Evolutionary conservation across 2,329 filamentous ascomycete species (phyloP), one percentile per base, ranked within the genome.

Genomic region (Paecilomyces formosus): DNA sequence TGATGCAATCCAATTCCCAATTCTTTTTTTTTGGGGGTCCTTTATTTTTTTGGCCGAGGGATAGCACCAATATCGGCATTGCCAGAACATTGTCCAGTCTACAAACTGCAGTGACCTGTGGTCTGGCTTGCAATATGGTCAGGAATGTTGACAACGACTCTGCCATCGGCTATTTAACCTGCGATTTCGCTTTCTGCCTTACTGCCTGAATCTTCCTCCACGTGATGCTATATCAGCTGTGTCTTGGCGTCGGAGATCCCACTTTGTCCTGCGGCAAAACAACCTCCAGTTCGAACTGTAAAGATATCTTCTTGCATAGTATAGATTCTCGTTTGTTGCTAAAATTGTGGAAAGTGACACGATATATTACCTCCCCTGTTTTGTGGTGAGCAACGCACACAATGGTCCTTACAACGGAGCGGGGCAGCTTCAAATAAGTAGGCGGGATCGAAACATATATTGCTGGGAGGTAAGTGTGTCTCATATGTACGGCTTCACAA

Each of bases 1-100:
- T 73, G 73, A 75, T 75, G 74, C 73, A 75, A n/a, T 57, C 3
- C 1, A 5, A 56, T 9, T 18, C 2, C 7, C 15, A 31, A 31
- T 31, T 31, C n/a, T 45, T n/a, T 45, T 18, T 21, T 45, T 18
- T 6, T 45, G n/a, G 6, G 5, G 9, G 7, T 18, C 3, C n/a
- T 45, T 18, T 45, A 5, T 45, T 2, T 39, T 45, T 45, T 45
- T 45, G 39, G 8, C 18, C 5, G n/a, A 7, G 13, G 6, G 5
- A 18, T 8, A 45, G 15, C n/a, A 9, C 5, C 30, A 31, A 12
- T 12, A 31, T 31, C 11, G 30, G 11, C 30, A 31, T 12, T 11
- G 5, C 30, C 30, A 31, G 30, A 8, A 8, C 11, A 12, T 11
- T 2, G 8, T 31, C 11, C 8, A n/a, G n/a, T n/a, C n/a, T n/a